Conservation (phyloP, 2,329 filamentous ascomycete species). For the Talaromyces rugulosus region DNA sequence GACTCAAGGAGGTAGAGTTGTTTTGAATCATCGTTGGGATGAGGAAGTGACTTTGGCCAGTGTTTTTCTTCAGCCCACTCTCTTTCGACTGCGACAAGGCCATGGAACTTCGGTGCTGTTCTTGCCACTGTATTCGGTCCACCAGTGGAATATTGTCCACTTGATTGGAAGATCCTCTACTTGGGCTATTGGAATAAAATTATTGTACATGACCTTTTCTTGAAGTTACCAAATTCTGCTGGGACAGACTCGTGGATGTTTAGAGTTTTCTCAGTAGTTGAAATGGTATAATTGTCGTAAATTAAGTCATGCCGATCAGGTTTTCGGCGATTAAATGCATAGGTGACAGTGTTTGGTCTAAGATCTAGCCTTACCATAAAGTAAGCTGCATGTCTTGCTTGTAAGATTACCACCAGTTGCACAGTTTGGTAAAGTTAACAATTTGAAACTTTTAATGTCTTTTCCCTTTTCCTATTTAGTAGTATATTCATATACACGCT, state of each 20-base stretch:
- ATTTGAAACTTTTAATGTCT: too few relatives aligned
- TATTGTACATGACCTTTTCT: not conserved
- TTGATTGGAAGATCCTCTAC: not conserved
- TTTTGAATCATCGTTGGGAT: not conserved
- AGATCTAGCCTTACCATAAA: too few relatives aligned
- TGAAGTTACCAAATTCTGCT: not conserved
- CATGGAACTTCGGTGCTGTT: not conserved
- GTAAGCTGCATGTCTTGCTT: too few relatives aligned
- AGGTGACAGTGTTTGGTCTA: too few relatives aligned
- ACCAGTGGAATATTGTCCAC: not conserved
- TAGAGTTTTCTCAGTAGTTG: not conserved
- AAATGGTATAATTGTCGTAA: too few relatives aligned
- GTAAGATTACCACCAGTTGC: too few relatives aligned
- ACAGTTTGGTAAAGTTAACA: too few relatives aligned
- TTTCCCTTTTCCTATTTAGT: too few relatives aligned
- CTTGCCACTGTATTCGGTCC: not conserved
- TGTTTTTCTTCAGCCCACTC: constrained; percentile 3
- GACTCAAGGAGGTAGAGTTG: not conserved
- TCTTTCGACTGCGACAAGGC: not conserved
- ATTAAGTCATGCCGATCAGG: too few relatives aligned
- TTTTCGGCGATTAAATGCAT: too few relatives aligned
- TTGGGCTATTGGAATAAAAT: not conserved
- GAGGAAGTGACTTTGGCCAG: constrained; percentile 3
- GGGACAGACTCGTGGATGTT: not conserved
- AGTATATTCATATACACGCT: too few relatives aligned